These are phyloP conservation scores for Orbilia blumenaviensis DNA, from an alignment of 2,329 filamentous ascomycete genomes.

Conservation along the genomic window DNA sequence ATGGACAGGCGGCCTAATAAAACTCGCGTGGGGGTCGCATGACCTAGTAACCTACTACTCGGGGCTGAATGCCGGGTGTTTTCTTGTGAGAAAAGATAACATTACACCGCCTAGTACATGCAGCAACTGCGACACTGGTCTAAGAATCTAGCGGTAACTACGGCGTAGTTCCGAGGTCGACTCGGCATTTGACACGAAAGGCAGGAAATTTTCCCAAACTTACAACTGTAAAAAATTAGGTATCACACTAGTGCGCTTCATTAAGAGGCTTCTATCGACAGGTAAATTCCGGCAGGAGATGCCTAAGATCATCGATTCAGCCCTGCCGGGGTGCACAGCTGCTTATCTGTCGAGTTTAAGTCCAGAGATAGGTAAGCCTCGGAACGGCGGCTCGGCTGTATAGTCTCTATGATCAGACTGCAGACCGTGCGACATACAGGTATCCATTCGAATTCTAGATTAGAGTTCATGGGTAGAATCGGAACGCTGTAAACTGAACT, in stretches of 20 bases:
- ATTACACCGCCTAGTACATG: background rate
- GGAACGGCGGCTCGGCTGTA: background rate
- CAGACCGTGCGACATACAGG: too few species aligned
- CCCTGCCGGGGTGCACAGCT: background rate
- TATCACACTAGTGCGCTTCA: background rate
- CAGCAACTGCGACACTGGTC: background rate
- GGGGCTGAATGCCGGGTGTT: background rate
- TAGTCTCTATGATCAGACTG: too few species aligned
- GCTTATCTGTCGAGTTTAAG: background rate
- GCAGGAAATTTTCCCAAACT: background rate
- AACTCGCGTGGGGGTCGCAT: background rate
- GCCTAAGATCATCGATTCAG: background rate
- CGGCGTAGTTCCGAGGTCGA: background rate
- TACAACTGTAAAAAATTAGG: background rate
- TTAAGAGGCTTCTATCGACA: background rate
- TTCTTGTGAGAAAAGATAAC: background rate
- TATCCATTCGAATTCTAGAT: too few species aligned
- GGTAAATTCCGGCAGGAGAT: background rate
- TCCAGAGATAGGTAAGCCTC: background rate
- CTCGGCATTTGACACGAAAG: background rate
- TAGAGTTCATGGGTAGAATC: too few species aligned
- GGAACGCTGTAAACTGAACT: too few species aligned
- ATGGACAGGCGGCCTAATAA: background rate
- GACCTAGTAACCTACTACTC: background rate
- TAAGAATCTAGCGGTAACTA: background rate